These are phyloP conservation scores for Pachysandra terminalis DNA, from an alignment of 164 flowering plant species.

Conservation along the genomic window DNA sequence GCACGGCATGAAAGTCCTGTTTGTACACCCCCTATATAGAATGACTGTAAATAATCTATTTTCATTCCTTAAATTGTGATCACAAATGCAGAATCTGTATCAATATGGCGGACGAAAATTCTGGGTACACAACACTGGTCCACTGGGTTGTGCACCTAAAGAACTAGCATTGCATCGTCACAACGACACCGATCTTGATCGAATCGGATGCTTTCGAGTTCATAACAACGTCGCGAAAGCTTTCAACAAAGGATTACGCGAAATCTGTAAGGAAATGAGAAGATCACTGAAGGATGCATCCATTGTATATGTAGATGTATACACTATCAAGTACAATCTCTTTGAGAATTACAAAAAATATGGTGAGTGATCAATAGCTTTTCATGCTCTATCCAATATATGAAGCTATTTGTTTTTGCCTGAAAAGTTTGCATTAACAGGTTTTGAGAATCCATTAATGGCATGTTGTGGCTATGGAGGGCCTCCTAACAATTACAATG, in stretches of 20 bases:
- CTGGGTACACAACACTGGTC: conserved; percentile 32
- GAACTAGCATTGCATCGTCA: conserved; percentile 17
- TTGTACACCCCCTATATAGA: too few species aligned
- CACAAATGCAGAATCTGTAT: conserved; percentile 24
- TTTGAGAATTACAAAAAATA: conserved; percentile 21
- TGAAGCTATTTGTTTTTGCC: too few species aligned
- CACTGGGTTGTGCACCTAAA: conserved; percentile 26
- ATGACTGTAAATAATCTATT: too few species aligned
- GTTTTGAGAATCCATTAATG: conserved; percentile 38
- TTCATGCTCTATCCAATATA: too few species aligned
- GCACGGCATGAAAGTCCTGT: too few species aligned
- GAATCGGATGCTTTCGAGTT: conserved; percentile 22
- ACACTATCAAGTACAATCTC: conserved; percentile 23
- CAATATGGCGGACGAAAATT: conserved; percentile 23
- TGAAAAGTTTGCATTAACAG: conserved; percentile 10
- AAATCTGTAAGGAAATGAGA: conserved; percentile 13
- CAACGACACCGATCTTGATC: conserved; percentile 17
- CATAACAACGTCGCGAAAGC: conserved; percentile 21
- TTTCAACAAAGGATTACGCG: conserved; percentile 24
- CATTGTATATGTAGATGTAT: conserved; percentile 21
- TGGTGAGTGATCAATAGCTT: conserved; percentile 10
- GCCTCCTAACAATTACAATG: conserved; percentile 37
- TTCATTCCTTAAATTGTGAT: too few species aligned
- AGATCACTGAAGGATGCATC: conserved; percentile 12
- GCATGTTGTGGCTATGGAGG: conserved; percentile 59